Evolutionary conservation across 2,329 filamentous ascomycete genomes (phyloP), one percentile per base, ranked within the genome.

Genomic region (Metarhizium album): DNA sequence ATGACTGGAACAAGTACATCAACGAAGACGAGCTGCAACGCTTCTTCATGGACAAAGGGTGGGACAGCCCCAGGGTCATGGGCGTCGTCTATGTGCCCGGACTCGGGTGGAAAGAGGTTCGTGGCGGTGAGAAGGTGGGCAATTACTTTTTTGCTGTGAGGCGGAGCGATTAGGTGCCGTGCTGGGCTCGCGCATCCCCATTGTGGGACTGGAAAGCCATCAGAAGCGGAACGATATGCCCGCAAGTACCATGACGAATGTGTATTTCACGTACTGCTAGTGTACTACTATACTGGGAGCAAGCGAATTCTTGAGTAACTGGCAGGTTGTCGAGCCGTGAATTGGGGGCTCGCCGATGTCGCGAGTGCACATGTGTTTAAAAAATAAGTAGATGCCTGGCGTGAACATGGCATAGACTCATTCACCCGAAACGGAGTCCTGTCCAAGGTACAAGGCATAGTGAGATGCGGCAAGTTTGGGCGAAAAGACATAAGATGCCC

Each of bases 1-100:
- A 98, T 70, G 90, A 96, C 66, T 98, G 93, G 93, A 76, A 76
- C 55, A 95, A 97, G 72, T 98, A 97, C 70, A 84, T 98, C 58
- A 93, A 96, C 63, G 86, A 87, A 56, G 74, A 79, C 14, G 91
- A 97, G 74, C 66, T 95, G 62, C 71, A 76, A 58, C 69, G 65
- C 1, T 74, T 78, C 64, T 78, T 84, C 57, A 65, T 71, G 49
- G 68, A 65, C 51, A 71, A 71, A 57, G 67, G 70, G 53, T 91
- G 84, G 84, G 76, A 73, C 65, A 74, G 62, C 58, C 75, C 75
- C 38, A 71, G 72, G 61, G 77, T 84, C 55, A 83, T 87, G 75
- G 93, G 93, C 1, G 88, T 95, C 8, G 75, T 95, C 46, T 98
- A 95, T 72, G 77, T 97, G 50, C 93, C 93, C 0, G 90, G 88